These are phyloP conservation scores for Coelastrella sp. DNA, from an alignment of 139 green algal genomes.

Conservation along the genomic window DNA sequence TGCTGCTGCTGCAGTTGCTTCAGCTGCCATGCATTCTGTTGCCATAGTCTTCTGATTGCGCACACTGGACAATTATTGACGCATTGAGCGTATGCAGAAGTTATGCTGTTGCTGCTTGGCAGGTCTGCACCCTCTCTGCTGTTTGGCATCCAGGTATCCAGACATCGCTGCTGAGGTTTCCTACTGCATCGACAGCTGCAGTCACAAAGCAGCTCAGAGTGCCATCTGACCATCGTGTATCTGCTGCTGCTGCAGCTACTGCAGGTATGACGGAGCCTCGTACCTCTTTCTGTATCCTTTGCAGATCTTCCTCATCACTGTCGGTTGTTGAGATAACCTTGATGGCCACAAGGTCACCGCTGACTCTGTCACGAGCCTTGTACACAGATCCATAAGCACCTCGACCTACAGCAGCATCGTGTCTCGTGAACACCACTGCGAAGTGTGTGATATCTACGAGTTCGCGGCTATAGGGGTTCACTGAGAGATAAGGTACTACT, in stretches of 20 bases:
- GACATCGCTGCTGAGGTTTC: too few species aligned
- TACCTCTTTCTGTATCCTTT: conserved; percentile 43
- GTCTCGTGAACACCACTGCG: neutral
- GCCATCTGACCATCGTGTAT: neutral
- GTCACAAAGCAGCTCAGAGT: too few species aligned
- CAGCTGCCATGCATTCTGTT: neutral
- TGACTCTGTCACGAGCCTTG: conserved; percentile 73
- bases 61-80: neutral
- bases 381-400: conserved; percentile 71
- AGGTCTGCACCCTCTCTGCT: too few species aligned
- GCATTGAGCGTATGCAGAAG: too few species aligned
- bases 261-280: neutral
- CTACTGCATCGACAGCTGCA: too few species aligned
- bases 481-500: neutral
- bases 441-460: neutral
- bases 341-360: conserved; percentile 80
- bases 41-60: neutral
- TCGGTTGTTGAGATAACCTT: conserved; percentile 81
- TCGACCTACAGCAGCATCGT: neutral
- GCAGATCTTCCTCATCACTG: conserved; percentile 70
- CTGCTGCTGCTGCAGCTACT: conserved; percentile 4
- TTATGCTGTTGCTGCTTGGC: too few species aligned
- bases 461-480: neutral
- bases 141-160: too few species aligned
- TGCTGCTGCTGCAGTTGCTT: neutral